Percentiles rank a stretch among this genome's conserved stretches.
phyloP scores from a whole-genome alignment of 1,284 basidiomycete species.

The Ustilago vetiveriae region DNA sequence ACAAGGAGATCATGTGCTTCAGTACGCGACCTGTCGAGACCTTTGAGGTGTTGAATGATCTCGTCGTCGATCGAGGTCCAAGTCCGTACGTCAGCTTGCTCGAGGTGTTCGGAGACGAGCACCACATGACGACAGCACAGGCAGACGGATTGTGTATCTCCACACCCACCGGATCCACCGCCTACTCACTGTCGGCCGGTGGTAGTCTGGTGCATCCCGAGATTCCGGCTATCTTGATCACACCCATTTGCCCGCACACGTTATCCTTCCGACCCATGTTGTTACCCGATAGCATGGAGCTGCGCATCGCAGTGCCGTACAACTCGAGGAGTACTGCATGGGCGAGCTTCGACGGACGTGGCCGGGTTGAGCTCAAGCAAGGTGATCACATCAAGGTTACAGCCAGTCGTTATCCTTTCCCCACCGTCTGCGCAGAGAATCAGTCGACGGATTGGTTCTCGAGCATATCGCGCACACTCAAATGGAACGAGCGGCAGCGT shows the following conservation, averaged over 20 bases:
- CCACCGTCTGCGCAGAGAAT: conserved; percentile 96
- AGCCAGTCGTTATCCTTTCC: conserved; percentile 97
- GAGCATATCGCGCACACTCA: conserved; percentile 90
- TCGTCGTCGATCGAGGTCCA: conserved; percentile 96
- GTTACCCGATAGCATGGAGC: conserved; percentile 96
- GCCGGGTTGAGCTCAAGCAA: conserved; percentile 83
- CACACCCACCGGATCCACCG: conserved; percentile 96
- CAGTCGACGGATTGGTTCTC: conserved; percentile 99
- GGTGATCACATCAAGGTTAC: conserved; percentile 99
- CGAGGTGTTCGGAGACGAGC: conserved; percentile 97
- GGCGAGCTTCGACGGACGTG: conserved; percentile 98
- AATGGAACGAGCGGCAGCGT: conserved; percentile 72
- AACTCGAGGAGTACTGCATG: conserved; percentile 97
- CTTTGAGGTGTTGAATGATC: conserved; percentile 96
- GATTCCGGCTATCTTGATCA: conserved; percentile 94
- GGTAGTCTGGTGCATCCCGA: conserved; percentile 98
- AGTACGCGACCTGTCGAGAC: conserved; percentile 93
- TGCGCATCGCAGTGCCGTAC: conserved; percentile 97
- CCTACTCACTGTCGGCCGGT: conserved; percentile 92
- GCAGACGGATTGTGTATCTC: conserved; percentile 96
- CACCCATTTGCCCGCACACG: conserved; percentile 98
- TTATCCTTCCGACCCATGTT: conserved; percentile 96
- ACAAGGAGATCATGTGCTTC: conserved; percentile 98
- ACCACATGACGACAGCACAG: conserved; percentile 99
- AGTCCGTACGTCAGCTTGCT: conserved; percentile 96